Evolutionary conservation across 108 stramenopile species (phyloP).

Genomic region (Nannochloropsis gaditana): DNA sequence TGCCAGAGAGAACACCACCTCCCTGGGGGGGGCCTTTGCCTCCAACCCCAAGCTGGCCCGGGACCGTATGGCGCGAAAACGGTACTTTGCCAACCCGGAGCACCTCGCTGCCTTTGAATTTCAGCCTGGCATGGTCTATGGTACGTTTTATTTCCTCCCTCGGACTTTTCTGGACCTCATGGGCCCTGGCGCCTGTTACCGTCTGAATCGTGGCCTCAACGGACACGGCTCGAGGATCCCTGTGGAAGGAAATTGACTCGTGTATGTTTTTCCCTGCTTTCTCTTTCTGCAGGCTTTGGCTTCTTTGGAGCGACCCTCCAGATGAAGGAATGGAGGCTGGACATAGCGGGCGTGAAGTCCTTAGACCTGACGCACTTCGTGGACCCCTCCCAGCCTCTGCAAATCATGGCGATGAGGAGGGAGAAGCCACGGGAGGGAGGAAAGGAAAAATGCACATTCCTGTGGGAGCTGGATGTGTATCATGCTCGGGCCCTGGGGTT

Average conservation of each 20-base stretch:
- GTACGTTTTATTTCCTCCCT: neutral
- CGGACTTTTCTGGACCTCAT: too few relatives aligned
- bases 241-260: too few relatives aligned
- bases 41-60: neutral
- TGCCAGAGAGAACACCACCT: neutral
- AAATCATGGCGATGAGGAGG: neutral
- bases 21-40: neutral
- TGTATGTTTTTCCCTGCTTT: neutral
- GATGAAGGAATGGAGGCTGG: slow-evolving; percentile 10
- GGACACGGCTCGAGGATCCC: too few relatives aligned
- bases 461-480: neutral
- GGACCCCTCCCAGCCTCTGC: neutral
- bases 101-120: neutral
- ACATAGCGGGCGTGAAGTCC: neutral
- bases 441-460: neutral
- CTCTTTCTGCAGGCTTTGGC: neutral
- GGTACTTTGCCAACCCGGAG: neutral
- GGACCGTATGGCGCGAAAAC: neutral
- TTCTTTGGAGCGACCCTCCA: neutral
- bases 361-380: neutral
- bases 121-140: neutral
- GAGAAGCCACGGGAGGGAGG: neutral
- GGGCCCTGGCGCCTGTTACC: too few relatives aligned
- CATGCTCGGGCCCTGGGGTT: neutral
- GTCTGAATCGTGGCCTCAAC: too few relatives aligned